Percentiles rank a stretch among this genome's conserved stretches.
These are phyloP conservation scores for Houttuynia cordata DNA, from an alignment of 164 flowering plant species.

Conservation along the genomic window DNA sequence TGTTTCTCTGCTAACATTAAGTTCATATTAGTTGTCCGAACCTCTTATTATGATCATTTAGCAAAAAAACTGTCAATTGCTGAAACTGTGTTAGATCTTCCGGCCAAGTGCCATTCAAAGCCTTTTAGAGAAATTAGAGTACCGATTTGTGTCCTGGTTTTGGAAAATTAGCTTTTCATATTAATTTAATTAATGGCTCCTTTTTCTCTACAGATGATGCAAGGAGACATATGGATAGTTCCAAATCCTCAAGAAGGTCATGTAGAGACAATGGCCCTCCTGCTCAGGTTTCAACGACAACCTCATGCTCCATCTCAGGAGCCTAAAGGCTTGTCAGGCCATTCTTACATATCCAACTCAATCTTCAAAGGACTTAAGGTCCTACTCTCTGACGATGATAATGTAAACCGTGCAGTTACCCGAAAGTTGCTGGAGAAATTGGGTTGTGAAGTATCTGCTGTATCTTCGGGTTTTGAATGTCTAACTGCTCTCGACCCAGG, in stretches of 20 bases:
- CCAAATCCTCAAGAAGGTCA: conserved; percentile 51
- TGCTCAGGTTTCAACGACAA: conserved; percentile 50
- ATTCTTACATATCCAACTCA: conserved; percentile 34
- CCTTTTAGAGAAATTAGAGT: neutral
- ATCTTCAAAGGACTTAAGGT: conserved; percentile 56
- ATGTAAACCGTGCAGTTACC: conserved; percentile 62
- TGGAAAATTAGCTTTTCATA: neutral
- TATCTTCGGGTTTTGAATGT: conserved; percentile 76
- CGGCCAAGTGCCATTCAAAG: neutral
- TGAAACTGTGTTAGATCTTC: too few species aligned
- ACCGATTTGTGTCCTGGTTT: neutral
- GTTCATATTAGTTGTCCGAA: neutral
- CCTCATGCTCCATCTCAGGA: conserved; percentile 32
- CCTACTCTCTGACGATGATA: conserved; percentile 60
- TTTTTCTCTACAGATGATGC: conserved; percentile 62
- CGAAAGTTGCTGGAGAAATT: conserved; percentile 73
- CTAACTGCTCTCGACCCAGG: conserved; percentile 43
- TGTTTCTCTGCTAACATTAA: neutral
- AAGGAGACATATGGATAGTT: conserved; percentile 79
- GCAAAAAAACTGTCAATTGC: too few species aligned
- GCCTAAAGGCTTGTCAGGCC: conserved; percentile 36
- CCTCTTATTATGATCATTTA: too few species aligned
- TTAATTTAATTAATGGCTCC: neutral
- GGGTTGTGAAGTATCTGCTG: conserved; percentile 70
- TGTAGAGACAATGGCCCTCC: conserved; percentile 55